A percentile compares a stretch with the other conserved stretches of the same genome.
Evolutionary conservation across 2,329 filamentous ascomycete genomes (phyloP).

Genomic region (Balansia obtecta): DNA sequence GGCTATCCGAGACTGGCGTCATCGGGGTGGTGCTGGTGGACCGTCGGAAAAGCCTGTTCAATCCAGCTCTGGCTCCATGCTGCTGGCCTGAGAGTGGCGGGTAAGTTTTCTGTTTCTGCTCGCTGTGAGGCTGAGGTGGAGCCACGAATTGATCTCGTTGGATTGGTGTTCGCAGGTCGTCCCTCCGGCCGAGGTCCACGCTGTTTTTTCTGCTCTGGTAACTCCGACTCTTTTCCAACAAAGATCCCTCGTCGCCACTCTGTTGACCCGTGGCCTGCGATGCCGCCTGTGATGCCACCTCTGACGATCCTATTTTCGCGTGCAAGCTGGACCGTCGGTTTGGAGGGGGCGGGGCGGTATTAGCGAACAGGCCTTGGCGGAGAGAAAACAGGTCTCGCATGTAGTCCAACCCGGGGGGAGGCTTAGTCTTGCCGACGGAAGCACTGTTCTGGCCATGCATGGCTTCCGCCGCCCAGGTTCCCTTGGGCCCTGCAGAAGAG

Average conservation of each 20-base stretch:
- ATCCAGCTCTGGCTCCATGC: conserved; percentile 28
- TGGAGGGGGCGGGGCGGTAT: conserved; percentile 33
- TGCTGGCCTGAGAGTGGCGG: conserved; percentile 37
- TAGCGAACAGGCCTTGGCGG: conserved; percentile 26
- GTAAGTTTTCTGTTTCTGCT: conserved; percentile 31
- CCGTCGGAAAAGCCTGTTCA: conserved; percentile 39
- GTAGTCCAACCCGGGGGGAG: conserved; percentile 24
- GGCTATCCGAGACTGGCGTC: background rate
- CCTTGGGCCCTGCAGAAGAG: conserved; percentile 17
- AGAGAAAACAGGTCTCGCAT: conserved; percentile 33
- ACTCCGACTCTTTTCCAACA: conserved; percentile 12
- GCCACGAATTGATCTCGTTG: conserved; percentile 12
- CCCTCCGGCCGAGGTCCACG: conserved; percentile 17
- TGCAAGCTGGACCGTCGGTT: conserved; percentile 41
- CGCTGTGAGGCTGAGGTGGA: conserved; percentile 10
- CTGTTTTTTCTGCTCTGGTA: conserved; percentile 16
- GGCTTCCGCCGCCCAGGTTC: conserved; percentile 34
- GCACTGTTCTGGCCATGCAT: conserved; percentile 28
- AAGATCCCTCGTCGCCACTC: background rate
- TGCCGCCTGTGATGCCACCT: conserved; percentile 9
- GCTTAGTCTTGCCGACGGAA: conserved; percentile 12
- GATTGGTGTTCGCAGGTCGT: conserved; percentile 14
- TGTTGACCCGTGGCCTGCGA: conserved; percentile 8
- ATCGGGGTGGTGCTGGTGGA: conserved; percentile 27
- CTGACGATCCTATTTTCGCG: conserved; percentile 28